Percentiles rank a stretch among this genome's conserved stretches.
Conservation (phyloP, 139 green algal species). For the Picochlorum costavermella region DNA sequence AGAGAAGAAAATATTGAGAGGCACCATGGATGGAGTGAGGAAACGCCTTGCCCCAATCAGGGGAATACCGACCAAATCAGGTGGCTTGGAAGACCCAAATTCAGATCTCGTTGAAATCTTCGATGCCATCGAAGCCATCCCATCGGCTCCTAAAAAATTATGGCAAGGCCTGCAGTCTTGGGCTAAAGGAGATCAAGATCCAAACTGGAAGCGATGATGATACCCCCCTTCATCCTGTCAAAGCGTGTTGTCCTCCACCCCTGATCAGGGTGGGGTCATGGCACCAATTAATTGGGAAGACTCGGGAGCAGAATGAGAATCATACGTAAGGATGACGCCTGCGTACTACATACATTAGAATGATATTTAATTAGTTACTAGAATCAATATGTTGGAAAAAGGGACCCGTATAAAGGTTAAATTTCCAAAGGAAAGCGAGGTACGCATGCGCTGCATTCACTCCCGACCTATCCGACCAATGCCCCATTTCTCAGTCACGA, state of each 20-base stretch:
- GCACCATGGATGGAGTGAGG: conserved; percentile 67
- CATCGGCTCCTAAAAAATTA: conserved; percentile 48
- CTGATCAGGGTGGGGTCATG: not conserved
- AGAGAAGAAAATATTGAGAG: conserved; percentile 66
- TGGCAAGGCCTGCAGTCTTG: conserved; percentile 25
- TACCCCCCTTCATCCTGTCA: not conserved
- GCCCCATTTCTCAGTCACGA: no score
- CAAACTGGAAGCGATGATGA: conserved; percentile 13
- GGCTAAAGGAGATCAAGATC: conserved; percentile 22
- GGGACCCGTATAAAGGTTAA: not conserved
- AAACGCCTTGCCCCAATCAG: conserved; percentile 83
- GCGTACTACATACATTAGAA: not conserved
- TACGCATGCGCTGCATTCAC: no score
- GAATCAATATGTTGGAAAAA: conserved; percentile 1
- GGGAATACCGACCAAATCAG: conserved; percentile 90
- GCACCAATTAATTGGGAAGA: no score
- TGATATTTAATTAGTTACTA: not conserved
- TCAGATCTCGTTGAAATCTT: conserved; percentile 90
- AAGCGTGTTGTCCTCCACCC: not conserved
- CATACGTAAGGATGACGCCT: no score
- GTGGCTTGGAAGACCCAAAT: conserved; percentile 74
- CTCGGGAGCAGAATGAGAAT: no score
- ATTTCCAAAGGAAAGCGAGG: conserved; percentile 2
- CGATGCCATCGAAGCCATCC: conserved; percentile 70
- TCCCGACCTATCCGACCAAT: no score